phyloP scores from a whole-genome alignment of 257 asterid genomes.

The Coffea canephora region DNA sequence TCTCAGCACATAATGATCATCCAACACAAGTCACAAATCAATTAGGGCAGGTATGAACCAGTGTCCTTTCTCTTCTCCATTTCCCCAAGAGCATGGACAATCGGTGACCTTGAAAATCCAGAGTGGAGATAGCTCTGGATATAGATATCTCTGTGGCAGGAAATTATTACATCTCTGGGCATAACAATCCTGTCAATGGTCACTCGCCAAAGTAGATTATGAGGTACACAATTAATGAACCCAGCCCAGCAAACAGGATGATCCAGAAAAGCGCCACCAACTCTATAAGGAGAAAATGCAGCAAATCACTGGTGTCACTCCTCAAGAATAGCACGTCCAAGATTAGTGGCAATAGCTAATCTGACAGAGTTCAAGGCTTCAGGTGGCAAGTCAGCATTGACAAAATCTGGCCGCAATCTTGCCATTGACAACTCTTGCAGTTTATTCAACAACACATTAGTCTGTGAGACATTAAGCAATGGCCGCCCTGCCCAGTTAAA shows the following conservation, averaged over 20 bases:
- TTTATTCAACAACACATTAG: conserved; percentile 67
- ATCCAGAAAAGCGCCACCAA: neutral
- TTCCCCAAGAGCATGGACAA: neutral
- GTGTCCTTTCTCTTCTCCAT: neutral
- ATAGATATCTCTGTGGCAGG: neutral
- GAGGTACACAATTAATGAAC: neutral
- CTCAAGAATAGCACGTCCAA: conserved; percentile 84
- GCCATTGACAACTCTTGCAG: conserved; percentile 87
- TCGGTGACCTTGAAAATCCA: neutral
- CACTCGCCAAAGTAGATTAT: neutral
- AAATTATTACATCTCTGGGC: neutral
- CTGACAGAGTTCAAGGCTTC: conserved; percentile 78
- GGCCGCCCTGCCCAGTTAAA: conserved; percentile 72
- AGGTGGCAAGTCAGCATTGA: conserved; percentile 61
- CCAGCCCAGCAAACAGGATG: neutral
- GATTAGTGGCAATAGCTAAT: conserved; percentile 78
- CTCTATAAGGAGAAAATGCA: neutral
- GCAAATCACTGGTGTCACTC: conserved; percentile 33
- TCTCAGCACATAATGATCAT: neutral
- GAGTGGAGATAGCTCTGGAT: neutral
- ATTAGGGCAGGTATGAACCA: neutral
- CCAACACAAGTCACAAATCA: neutral
- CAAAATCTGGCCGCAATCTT: conserved; percentile 68
- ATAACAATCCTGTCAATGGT: neutral
- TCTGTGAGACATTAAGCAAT: conserved; percentile 69